Percentiles rank a stretch among this genome's conserved stretches.
Evolutionary conservation across 2,329 filamentous ascomycete species (phyloP).

Genomic region (Escovopsis weberi): DNA sequence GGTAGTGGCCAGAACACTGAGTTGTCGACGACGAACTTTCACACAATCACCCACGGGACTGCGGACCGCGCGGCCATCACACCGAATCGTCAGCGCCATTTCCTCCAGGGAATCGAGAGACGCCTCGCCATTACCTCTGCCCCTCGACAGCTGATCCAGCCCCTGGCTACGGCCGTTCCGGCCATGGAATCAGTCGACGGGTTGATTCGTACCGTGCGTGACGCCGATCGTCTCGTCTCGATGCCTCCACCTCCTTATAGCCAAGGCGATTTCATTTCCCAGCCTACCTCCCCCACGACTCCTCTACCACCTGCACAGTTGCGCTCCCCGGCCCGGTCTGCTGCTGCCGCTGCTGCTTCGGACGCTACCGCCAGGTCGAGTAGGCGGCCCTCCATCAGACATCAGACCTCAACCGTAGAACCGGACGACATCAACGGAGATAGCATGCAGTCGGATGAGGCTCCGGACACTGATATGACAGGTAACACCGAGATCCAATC

Average conservation of each 20-base stretch:
- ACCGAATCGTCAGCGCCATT: conserved; percentile 32
- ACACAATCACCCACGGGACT: conserved; percentile 5
- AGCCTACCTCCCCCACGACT: conserved; percentile 82
- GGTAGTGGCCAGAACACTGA: conserved; percentile 14
- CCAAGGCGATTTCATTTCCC: conserved; percentile 60
- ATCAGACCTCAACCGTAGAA: conserved; percentile 82
- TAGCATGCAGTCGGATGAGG: conserved; percentile 65
- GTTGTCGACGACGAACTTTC: conserved; percentile 7
- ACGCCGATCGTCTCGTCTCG: conserved; percentile 68
- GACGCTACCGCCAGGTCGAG: conserved; percentile 41
- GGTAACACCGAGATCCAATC: conserved; percentile 68
- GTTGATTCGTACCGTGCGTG: conserved; percentile 68
- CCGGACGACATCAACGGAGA: conserved; percentile 77
- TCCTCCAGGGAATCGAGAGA: conserved; percentile 36
- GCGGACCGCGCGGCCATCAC: conserved; percentile 10
- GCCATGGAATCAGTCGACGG: conserved; percentile 55
- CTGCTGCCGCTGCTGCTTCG: conserved; percentile 36
- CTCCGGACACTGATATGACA: conserved; percentile 62
- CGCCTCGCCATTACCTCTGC: conserved; percentile 34
- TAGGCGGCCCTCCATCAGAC: conserved; percentile 71
- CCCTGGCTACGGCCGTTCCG: conserved; percentile 51
- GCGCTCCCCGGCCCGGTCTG: conserved; percentile 38
- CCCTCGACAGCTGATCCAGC: conserved; percentile 37
- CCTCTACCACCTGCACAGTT: conserved; percentile 55
- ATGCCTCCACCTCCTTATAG: conserved; percentile 50